A percentile compares a stretch with the other conserved stretches of the same genome.
Evolutionary conservation across 148 eudicot species (phyloP).

Genomic region (Rhododendron williamsianum): DNA sequence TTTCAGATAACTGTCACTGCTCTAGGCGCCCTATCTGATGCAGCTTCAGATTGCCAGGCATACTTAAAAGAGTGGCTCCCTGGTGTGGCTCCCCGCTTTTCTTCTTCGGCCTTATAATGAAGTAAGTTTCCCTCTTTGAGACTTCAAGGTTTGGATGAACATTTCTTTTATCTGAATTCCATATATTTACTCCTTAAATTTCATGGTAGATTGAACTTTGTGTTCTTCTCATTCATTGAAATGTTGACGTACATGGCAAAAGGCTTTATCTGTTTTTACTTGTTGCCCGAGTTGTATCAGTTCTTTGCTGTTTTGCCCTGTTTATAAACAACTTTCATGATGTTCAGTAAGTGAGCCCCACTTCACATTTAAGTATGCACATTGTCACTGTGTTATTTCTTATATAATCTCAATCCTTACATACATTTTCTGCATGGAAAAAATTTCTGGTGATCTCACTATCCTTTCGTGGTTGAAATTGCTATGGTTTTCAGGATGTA

Average conservation of each 20-base stretch:
- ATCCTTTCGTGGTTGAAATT: not conserved
- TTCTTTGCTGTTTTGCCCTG: not conserved
- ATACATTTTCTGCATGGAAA: not conserved
- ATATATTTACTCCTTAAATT: not conserved
- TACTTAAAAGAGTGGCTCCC: slow-evolving; percentile 66
- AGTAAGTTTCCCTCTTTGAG: slow-evolving; percentile 14
- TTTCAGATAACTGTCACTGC: slow-evolving; percentile 83
- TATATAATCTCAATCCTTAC: not conserved
- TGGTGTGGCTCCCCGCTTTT: slow-evolving; percentile 29
- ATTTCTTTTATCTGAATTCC: not conserved
- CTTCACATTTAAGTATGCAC: not conserved
- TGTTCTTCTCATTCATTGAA: not conserved
- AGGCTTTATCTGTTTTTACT: not conserved
- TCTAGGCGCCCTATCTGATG: slow-evolving; percentile 61
- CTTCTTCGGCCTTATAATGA: slow-evolving; percentile 49
- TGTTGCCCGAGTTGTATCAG: no score
- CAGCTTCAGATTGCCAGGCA: slow-evolving; percentile 49
- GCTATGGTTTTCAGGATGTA: not conserved
- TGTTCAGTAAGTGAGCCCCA: not conserved
- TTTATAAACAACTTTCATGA: not conserved
- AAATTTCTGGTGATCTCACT: not conserved
- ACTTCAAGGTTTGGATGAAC: not conserved
- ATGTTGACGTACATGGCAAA: not conserved
- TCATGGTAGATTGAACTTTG: slow-evolving; percentile 1
- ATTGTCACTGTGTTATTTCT: not conserved